Evolutionary conservation across 768 basidiomycete genomes (phyloP).

Genomic region (Boletus pseudo-olivaceus): DNA sequence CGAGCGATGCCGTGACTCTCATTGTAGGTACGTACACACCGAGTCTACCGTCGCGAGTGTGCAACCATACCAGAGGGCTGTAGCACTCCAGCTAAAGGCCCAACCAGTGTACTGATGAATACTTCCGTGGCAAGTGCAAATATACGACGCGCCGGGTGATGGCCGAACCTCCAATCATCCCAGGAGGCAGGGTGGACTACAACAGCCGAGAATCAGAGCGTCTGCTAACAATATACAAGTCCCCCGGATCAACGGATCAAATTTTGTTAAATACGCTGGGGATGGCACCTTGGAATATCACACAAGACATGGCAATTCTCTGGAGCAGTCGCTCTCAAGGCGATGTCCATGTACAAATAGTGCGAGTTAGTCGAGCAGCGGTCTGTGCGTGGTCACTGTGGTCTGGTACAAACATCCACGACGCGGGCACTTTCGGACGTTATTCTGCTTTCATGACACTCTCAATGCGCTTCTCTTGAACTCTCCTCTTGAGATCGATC

Average conservation of each 20-base stretch:
- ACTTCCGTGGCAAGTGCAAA: neutral
- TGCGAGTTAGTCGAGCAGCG: neutral
- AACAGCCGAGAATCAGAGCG: neutral
- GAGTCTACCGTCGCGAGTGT: neutral
- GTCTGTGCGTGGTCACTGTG: neutral
- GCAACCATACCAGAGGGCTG: neutral
- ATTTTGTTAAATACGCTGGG: too few relatives aligned
- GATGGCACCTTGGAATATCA: too few relatives aligned
- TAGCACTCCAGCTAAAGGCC: neutral
- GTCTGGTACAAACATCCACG: neutral
- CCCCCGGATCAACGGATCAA: neutral
- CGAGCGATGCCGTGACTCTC: too few relatives aligned
- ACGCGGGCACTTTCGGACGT: neutral
- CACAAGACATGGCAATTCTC: too few relatives aligned
- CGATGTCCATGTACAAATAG: neutral
- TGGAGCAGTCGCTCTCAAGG: neutral
- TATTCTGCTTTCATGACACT: constrained; percentile 76
- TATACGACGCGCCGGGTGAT: too few relatives aligned
- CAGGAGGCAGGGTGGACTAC: neutral
- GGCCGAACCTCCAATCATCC: neutral
- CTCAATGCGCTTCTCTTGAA: constrained; percentile 69
- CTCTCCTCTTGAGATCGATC: constrained; percentile 49
- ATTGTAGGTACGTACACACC: neutral
- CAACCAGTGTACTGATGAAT: neutral
- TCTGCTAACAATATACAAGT: neutral